Conservation (phyloP, 1,284 basidiomycete species). For the Puccinia hordei region DNA sequence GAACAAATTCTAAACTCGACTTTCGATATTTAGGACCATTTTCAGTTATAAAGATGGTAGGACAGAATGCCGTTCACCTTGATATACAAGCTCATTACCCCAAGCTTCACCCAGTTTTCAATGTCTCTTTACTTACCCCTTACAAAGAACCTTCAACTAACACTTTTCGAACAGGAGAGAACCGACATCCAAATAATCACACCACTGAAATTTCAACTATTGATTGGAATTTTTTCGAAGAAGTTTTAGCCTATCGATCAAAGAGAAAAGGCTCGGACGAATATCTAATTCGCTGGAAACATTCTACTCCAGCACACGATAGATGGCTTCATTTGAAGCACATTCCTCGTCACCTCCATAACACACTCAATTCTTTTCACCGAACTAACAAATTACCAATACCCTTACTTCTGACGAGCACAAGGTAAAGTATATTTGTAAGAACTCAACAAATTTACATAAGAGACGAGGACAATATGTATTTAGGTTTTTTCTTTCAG, state of each 20-base stretch:
- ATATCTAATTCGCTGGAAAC: background rate
- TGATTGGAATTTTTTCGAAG: background rate
- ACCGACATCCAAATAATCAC: background rate
- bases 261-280: background rate
- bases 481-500: too few relatives aligned
- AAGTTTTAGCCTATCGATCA: background rate
- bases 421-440: too few relatives aligned
- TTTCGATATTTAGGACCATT: constrained; percentile 28
- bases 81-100: too few relatives aligned
- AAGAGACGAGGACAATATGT: too few relatives aligned
- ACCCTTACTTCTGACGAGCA: too few relatives aligned
- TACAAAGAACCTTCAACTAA: too few relatives aligned
- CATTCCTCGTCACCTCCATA: too few relatives aligned
- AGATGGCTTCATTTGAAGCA: constrained; percentile 11
- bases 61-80: too few relatives aligned
- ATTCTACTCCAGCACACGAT: constrained; percentile 4
- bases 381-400: too few relatives aligned
- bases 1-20: constrained; percentile 9
- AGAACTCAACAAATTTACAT: background rate
- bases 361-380: too few relatives aligned
- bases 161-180: background rate
- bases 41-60: background rate
- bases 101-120: too few relatives aligned
- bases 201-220: background rate
- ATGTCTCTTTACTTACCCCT: too few relatives aligned